Evolutionary conservation across 768 basidiomycete genomes (phyloP).

Genomic region (Mycena sanguinolenta): DNA sequence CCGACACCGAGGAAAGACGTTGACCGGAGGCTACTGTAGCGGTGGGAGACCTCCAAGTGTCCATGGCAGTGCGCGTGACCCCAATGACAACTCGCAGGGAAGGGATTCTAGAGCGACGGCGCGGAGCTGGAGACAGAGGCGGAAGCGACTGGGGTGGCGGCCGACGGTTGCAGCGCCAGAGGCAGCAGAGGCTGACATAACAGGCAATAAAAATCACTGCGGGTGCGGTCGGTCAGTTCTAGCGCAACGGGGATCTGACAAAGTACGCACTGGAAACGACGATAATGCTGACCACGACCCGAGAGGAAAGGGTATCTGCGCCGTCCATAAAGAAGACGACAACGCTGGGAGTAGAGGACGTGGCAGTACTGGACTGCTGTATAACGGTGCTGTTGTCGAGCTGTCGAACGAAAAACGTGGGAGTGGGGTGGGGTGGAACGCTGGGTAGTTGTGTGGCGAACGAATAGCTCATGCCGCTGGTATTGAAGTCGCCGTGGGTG

Average conservation of each 20-base stretch:
- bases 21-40: background rate
- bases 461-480: background rate
- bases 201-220: slow-evolving; percentile 2
- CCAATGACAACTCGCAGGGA: background rate
- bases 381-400: background rate
- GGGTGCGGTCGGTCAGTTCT: background rate
- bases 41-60: background rate
- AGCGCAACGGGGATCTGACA: background rate
- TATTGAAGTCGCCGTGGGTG: background rate
- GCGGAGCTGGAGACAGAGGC: background rate
- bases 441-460: background rate
- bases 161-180: background rate
- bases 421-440: background rate
- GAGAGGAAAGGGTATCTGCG: background rate
- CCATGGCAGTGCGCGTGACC: background rate
- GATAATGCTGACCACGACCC: background rate
- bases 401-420: background rate
- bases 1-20: background rate
- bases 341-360: background rate
- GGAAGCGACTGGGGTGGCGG: background rate
- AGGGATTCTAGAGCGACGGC: background rate
- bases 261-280: slow-evolving; percentile 1
- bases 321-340: background rate
- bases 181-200: slow-evolving; percentile 3
- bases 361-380: background rate